Percentiles rank a stretch among this genome's conserved stretches.
phyloP scores from a whole-genome alignment of 176 grass and related monocot species.

The Oropetium thomaeum region DNA sequence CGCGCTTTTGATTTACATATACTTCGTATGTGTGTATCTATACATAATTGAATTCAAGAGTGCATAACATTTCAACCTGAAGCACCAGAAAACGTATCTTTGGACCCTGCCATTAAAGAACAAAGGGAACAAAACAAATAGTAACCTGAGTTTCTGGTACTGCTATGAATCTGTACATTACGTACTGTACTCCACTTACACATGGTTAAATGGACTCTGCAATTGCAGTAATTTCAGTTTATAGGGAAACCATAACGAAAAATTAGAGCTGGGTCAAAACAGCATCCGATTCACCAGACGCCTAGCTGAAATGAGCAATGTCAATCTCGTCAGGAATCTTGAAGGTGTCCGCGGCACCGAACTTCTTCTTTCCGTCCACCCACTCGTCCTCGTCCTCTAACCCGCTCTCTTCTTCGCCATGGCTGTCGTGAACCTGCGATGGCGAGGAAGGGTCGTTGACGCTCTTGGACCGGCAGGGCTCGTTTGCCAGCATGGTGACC shows the following conservation, averaged over 20 bases:
- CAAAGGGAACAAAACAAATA: no score
- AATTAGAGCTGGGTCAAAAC: neutral
- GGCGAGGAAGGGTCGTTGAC: constrained; percentile 32
- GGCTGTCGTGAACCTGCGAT: neutral
- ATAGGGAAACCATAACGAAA: neutral
- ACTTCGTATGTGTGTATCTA: no score
- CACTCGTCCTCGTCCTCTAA: constrained; percentile 54
- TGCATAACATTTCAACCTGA: no score
- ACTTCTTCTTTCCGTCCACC: constrained; percentile 65
- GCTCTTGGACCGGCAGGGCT: constrained; percentile 63
- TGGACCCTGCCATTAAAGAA: no score
- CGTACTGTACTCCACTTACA: neutral
- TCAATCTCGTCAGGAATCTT: constrained; percentile 67
- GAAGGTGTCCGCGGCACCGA: constrained; percentile 68
- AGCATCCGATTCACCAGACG: neutral
- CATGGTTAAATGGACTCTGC: neutral
- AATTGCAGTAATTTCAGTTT: neutral
- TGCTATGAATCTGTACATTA: neutral
- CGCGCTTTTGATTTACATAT: no score
- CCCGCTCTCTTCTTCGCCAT: constrained; percentile 6
- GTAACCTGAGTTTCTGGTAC: neutral
- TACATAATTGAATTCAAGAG: no score
- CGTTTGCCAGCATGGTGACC: constrained; percentile 70
- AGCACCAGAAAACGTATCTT: no score
- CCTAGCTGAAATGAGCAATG: constrained; percentile 58